phyloP scores from a whole-genome alignment of 129 eudicot genomes.

The Chrysanthemum makinoi region DNA sequence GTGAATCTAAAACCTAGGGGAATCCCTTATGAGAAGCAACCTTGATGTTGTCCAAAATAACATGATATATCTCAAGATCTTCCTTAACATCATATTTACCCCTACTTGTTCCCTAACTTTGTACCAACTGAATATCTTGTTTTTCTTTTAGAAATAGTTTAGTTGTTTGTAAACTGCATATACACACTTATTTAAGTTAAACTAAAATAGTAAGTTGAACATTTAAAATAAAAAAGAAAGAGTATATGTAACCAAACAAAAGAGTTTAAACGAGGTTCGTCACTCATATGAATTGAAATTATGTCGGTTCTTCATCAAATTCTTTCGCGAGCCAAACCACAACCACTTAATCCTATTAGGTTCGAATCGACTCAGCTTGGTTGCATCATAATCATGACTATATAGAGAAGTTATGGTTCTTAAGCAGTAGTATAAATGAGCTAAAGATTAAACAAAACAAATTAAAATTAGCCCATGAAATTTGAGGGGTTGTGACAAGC shows the following conservation, averaged over 20 bases:
- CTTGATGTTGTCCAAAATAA: slow-evolving; percentile 31
- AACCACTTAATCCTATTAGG: background rate
- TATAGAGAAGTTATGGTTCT: background rate
- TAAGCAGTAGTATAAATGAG: background rate
- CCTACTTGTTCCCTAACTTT: slow-evolving; percentile 33
- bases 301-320: no score
- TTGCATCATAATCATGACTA: no score
- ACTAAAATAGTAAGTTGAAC: no score
- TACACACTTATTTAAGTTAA: no score
- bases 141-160: no score
- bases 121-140: background rate
- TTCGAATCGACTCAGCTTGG: no score
- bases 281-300: no score
- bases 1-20: slow-evolving; percentile 33
- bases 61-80: slow-evolving; percentile 39
- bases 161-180: no score
- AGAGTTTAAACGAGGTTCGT: no score
- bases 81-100: slow-evolving; percentile 30
- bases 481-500: slow-evolving; percentile 3
- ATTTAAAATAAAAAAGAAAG: no score
- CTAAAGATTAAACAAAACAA: background rate
- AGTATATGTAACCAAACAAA: no score
- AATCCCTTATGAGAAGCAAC: slow-evolving; percentile 39
- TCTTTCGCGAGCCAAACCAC: no score
- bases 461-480: background rate